These are phyloP conservation scores for Hyaloscypha bicolor DNA, from an alignment of 495 filamentous ascomycete species.

Conservation along the genomic window DNA sequence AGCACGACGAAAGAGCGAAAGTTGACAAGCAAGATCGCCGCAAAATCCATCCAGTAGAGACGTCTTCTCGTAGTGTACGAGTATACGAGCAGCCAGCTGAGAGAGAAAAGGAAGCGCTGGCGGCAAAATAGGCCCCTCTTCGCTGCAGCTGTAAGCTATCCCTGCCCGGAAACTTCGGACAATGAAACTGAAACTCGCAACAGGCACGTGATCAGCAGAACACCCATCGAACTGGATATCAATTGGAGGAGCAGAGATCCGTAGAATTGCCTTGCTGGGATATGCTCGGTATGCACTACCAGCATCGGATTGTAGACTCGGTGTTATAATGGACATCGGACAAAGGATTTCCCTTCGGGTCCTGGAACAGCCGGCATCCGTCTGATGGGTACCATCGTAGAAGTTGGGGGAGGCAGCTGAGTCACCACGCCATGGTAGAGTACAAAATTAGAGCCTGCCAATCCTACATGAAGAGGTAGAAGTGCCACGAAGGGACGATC, in stretches of 20 bases:
- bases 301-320: not conserved
- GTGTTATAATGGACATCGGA: not conserved
- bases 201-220: not conserved
- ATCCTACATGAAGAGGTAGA: too few species aligned
- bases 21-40: not conserved
- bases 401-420: too few species aligned
- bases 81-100: not conserved
- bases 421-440: too few species aligned
- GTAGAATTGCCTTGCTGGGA: not conserved
- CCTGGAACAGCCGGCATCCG: not conserved
- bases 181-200: not conserved
- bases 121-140: not conserved
- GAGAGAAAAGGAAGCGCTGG: not conserved
- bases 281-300: not conserved
- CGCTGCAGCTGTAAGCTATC: not conserved
- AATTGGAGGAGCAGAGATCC: not conserved
- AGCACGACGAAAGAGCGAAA: not conserved
- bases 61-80: not conserved
- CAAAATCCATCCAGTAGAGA: not conserved
- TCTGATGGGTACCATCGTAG: too few species aligned
- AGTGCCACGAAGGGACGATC: too few species aligned
- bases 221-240: not conserved
- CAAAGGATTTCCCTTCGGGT: not conserved
- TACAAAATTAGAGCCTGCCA: too few species aligned
- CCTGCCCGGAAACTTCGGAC: not conserved